A percentile compares a stretch with the other conserved stretches of the same genome.
Conservation (phyloP, 2,329 filamentous ascomycete species). For the Trichocomaceae sp. region DNA sequence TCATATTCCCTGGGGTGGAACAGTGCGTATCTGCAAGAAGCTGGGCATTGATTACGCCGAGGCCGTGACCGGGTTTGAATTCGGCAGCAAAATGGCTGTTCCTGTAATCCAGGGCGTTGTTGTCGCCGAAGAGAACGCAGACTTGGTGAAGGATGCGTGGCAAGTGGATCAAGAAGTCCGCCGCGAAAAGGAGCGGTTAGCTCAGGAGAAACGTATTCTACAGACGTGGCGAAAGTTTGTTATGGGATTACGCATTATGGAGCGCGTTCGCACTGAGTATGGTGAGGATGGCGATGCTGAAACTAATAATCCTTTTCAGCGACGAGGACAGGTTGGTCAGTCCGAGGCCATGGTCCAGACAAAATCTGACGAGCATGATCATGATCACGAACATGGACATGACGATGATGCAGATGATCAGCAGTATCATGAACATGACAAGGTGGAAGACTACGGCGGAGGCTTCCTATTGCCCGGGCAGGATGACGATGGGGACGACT, state of each 20-base stretch:
- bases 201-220: constrained; percentile 66
- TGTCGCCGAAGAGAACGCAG: constrained; percentile 71
- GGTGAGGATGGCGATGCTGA: constrained; percentile 43
- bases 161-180: constrained; percentile 69
- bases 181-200: constrained; percentile 72
- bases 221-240: constrained; percentile 80
- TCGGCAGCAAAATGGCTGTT: constrained; percentile 88
- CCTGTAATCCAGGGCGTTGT: constrained; percentile 89
- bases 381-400: constrained; percentile 11
- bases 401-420: constrained; percentile 11
- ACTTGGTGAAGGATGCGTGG: constrained; percentile 69
- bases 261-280: constrained; percentile 71
- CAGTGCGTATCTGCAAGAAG: constrained; percentile 72
- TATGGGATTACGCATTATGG: constrained; percentile 74
- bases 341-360: background rate
- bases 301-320: constrained; percentile 31
- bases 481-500: constrained; percentile 17
- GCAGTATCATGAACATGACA: constrained; percentile 13
- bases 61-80: constrained; percentile 93
- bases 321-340: constrained; percentile 13
- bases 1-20: constrained; percentile 73
- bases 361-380: background rate
- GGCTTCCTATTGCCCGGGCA: constrained; percentile 19
- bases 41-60: constrained; percentile 85
- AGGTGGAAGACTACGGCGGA: constrained; percentile 24